A percentile compares a stretch with the other conserved stretches of the same genome.
These are phyloP conservation scores for Russula sp. DNA, from an alignment of 768 basidiomycete species.

Conservation along the genomic window DNA sequence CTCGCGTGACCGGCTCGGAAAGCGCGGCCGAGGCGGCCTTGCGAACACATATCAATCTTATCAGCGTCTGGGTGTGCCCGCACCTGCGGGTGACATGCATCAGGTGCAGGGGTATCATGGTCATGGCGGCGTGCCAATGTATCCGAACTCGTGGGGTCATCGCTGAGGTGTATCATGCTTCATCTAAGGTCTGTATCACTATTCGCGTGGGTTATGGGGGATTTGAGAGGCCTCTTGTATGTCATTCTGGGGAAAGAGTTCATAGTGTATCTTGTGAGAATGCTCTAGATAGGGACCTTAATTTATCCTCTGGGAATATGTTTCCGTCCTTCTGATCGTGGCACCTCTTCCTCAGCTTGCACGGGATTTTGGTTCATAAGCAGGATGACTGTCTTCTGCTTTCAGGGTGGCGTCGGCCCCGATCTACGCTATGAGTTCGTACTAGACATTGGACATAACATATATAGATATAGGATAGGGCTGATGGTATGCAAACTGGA, in stretches of 20 bases:
- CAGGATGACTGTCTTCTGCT: neutral
- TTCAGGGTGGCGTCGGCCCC: neutral
- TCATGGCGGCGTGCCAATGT: neutral
- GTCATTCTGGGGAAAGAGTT: neutral
- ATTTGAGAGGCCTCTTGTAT: neutral
- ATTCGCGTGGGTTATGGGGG: neutral
- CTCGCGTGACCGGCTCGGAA: neutral
- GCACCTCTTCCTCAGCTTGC: neutral
- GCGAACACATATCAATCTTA: conserved; percentile 10
- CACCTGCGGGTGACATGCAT: neutral
- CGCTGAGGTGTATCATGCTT: neutral
- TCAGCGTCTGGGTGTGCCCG: conserved; percentile 1
- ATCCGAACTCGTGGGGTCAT: neutral
- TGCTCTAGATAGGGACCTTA: neutral
- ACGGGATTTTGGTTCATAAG: neutral
- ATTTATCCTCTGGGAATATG: neutral
- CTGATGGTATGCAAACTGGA: neutral
- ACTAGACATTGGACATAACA: neutral
- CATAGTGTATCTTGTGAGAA: neutral
- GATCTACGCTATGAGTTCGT: neutral
- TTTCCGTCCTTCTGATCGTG: neutral
- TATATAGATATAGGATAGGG: neutral
- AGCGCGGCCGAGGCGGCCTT: neutral
- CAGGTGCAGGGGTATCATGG: conserved; percentile 7
- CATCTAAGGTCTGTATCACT: neutral